Evolutionary conservation across 768 basidiomycete species (phyloP).

Genomic region (Rhodotorula sphaerocarpa): DNA sequence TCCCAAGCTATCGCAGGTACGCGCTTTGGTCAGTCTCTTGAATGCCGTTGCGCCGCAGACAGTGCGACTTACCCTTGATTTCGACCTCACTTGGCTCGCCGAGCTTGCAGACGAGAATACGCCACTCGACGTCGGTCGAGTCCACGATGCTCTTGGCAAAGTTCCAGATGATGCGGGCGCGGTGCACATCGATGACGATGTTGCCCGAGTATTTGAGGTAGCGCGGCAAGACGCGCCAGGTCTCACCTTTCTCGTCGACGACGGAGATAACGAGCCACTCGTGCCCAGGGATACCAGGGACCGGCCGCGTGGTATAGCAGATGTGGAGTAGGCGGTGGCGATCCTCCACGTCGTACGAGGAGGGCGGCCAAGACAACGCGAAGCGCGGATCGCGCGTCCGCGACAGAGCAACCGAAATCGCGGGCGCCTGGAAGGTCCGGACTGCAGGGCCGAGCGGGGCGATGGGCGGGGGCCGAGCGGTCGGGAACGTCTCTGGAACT

Average conservation of each 20-base stretch:
- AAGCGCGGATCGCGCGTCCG: slow-evolving; percentile 2
- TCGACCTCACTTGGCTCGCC: slow-evolving; percentile 17
- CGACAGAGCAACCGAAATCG: slow-evolving; percentile 16
- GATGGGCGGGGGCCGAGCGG: neutral
- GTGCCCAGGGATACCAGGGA: neutral
- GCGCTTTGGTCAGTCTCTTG: neutral
- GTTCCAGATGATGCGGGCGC: slow-evolving; percentile 20
- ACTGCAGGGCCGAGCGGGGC: slow-evolving; percentile 5
- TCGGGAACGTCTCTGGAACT: slow-evolving; percentile 30
- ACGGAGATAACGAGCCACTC: slow-evolving; percentile 22
- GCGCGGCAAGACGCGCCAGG: slow-evolving; percentile 22
- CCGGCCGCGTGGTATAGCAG: slow-evolving; percentile 8
- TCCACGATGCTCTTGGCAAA: slow-evolving; percentile 7
- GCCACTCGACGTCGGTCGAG: slow-evolving; percentile 29
- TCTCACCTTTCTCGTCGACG: slow-evolving; percentile 33
- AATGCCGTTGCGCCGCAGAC: neutral
- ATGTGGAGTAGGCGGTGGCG: slow-evolving; percentile 33
- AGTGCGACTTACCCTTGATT: slow-evolving; percentile 20
- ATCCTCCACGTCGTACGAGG: slow-evolving; percentile 24
- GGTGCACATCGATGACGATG: slow-evolving; percentile 9
- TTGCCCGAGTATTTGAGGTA: slow-evolving; percentile 8
- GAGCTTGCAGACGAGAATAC: slow-evolving; percentile 24
- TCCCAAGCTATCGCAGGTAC: slow-evolving; percentile 16
- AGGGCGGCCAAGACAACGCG: slow-evolving; percentile 25
- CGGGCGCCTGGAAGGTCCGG: slow-evolving; percentile 25